Evolutionary conservation across 2,329 filamentous ascomycete species (phyloP).

Genomic region (Aspergillus carbonarius): DNA sequence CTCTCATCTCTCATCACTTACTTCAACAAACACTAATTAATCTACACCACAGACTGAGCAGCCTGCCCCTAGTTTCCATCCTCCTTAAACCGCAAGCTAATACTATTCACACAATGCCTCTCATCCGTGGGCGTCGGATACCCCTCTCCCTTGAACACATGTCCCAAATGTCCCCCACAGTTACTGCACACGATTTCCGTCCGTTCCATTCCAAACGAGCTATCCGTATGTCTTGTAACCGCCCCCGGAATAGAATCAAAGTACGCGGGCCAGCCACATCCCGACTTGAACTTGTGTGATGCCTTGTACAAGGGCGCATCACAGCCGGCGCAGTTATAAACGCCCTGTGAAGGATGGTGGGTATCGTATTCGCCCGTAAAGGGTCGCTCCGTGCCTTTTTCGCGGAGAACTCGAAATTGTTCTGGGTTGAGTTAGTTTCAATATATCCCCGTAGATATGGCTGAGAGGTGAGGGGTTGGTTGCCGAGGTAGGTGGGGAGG

Average conservation of each 20-base stretch:
- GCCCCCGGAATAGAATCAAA: constrained; percentile 93
- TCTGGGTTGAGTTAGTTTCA: constrained; percentile 54
- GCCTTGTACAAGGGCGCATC: constrained; percentile 87
- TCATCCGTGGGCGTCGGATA: constrained; percentile 86
- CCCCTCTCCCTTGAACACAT: constrained; percentile 89
- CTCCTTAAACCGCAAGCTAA: constrained; percentile 80
- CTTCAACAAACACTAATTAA: constrained; percentile 5
- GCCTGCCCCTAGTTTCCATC: constrained; percentile 42
- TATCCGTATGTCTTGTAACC: constrained; percentile 77
- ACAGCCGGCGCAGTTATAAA: constrained; percentile 88
- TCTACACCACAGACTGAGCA: background rate
- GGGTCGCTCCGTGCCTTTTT: constrained; percentile 86
- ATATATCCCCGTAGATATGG: background rate
- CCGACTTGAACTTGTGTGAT: constrained; percentile 90
- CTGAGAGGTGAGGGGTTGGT: background rate
- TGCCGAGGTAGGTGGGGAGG: constrained; percentile 40
- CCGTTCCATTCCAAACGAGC: constrained; percentile 73
- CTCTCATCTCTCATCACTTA: background rate
- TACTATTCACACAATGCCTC: constrained; percentile 93
- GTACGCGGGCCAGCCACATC: constrained; percentile 97
- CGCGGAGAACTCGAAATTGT: constrained; percentile 89
- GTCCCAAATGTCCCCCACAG: constrained; percentile 87
- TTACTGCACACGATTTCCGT: constrained; percentile 94
- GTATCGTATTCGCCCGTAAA: constrained; percentile 83
- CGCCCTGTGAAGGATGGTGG: constrained; percentile 71